A percentile compares a stretch with the other conserved stretches of the same genome.
These are phyloP conservation scores for Candida fluviatilis DNA, from an alignment of 805 yeast species.

Conservation along the genomic window DNA sequence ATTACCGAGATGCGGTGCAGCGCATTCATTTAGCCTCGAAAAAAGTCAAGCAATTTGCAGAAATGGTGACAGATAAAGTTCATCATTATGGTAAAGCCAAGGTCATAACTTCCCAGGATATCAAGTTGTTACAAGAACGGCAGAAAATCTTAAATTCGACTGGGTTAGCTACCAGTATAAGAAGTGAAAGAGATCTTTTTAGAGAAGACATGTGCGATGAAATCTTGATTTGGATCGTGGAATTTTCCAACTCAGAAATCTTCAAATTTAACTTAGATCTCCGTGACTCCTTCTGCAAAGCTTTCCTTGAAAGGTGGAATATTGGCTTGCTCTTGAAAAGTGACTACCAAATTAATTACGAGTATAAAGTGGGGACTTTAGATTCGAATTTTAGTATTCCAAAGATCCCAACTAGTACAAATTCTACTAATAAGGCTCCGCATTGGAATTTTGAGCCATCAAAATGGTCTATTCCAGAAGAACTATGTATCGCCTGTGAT, in stretches of 20 bases:
- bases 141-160: conserved; percentile 57
- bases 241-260: conserved; percentile 51
- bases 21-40: conserved; percentile 61
- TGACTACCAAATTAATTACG: conserved; percentile 6
- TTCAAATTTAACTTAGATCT: conserved; percentile 44
- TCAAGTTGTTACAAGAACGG: conserved; percentile 46
- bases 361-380: conserved; percentile 28
- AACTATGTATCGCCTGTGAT: conserved; percentile 43
- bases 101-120: conserved; percentile 54
- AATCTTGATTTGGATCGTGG: conserved; percentile 61
- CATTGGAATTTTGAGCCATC: conserved; percentile 40
- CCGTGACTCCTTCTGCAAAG: conserved; percentile 50
- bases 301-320: conserved; percentile 60
- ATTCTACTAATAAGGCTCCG: conserved; percentile 5
- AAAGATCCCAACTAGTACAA: conserved; percentile 20
- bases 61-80: conserved; percentile 64
- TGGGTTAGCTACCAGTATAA: conserved; percentile 62
- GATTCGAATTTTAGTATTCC: conserved; percentile 36
- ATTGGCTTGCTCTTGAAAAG: conserved; percentile 35
- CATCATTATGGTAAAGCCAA: conserved; percentile 65
- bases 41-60: conserved; percentile 60
- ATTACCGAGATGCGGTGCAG: conserved; percentile 68
- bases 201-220: conserved; percentile 80
- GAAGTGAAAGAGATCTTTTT: conserved; percentile 64
- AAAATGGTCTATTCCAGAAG: conserved; percentile 45